Base-by-base conservation (phyloP, 345 rosid genomes). In the Eucalyptus decipiens region DNA sequence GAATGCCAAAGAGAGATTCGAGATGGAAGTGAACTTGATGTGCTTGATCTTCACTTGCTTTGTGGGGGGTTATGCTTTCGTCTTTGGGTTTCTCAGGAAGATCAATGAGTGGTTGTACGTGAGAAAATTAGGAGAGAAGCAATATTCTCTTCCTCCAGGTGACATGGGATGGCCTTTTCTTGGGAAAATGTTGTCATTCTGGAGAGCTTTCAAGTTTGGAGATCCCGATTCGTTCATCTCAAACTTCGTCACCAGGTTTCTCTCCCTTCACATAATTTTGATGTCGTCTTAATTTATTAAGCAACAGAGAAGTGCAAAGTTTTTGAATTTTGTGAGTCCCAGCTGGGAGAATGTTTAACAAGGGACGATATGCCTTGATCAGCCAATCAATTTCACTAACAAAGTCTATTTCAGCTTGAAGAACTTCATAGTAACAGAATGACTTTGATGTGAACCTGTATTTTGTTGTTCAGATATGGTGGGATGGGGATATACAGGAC, bases 141-240 rank as follows among this genome's bases (percentile, higher is more conserved):
- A 32, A 56, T 80, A 89, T n/a, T 51, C 40, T 30, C 92, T 90
- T 26, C 95, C 93, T 65, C 94, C 94, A 2, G 94, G 95, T 15
- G 93, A 91, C 88, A 43, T 92, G 90, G 94, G 94, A 7, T 93
- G 92, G 93, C 94, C 93, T 28, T 87, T 92, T 56, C 88, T 91
- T 43, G 94, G 93, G 37, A 93, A 88, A 26, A 93, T 91, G 94
- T 87, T 92, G 90, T 90, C 95, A 40, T 94, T 92, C 87, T 89
- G 92, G 76, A 52, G 16, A 42, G 93, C 94, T 88, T 92, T 93
- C 92, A 92, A 91, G 56, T 93, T 91, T 24, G 37, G 47, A 6
- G 89, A 93, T n/a, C 95, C 95, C 18, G 92, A 93, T 21, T 90
- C 93, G 72, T 93, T 93, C 88, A 85, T 92, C 80, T 49, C 80